Conservation (phyloP, 2,329 filamentous ascomycete genomes). For the Didymella pinodella region DNA sequence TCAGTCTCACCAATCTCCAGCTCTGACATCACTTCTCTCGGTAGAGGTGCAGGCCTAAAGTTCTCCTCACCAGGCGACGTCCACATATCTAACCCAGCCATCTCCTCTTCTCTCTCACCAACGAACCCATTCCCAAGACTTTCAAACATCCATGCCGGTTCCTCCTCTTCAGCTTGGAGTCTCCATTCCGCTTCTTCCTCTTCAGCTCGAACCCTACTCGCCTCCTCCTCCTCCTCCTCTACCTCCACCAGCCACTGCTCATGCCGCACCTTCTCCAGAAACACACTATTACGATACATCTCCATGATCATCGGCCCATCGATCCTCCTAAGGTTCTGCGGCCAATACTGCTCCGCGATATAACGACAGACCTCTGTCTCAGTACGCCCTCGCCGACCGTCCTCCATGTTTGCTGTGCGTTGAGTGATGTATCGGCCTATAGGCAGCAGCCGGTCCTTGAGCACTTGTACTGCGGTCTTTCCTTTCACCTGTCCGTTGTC, state of each 20-base stretch:
- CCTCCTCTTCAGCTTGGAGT: not conserved
- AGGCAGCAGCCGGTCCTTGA: slow-evolving; percentile 26
- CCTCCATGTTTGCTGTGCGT: not conserved
- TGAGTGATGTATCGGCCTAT: slow-evolving; percentile 27
- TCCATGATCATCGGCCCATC: slow-evolving; percentile 10
- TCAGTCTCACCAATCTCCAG: not conserved
- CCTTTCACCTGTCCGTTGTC: not conserved
- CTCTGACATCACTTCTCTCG: not conserved
- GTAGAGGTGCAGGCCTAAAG: not conserved
- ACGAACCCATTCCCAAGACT: not conserved
- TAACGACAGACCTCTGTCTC: slow-evolving; percentile 9
- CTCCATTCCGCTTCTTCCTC: too few relatives aligned
- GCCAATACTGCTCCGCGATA: slow-evolving; percentile 32
- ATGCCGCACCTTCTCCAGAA: not conserved
- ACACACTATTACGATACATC: slow-evolving; percentile 13
- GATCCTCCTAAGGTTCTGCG: not conserved
- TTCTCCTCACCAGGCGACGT: not conserved
- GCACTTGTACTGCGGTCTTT: slow-evolving; percentile 21
- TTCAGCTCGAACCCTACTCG: too few relatives aligned
- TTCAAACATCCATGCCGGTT: not conserved
- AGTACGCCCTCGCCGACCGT: not conserved
- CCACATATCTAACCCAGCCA: not conserved
- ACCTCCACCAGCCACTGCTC: not conserved
- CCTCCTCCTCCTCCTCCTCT: not conserved
- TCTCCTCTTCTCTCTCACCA: not conserved